Evolutionary conservation across 1,284 basidiomycete species (phyloP), one percentile per base, ranked within the genome.

Genomic region (Coniophora puteana): DNA sequence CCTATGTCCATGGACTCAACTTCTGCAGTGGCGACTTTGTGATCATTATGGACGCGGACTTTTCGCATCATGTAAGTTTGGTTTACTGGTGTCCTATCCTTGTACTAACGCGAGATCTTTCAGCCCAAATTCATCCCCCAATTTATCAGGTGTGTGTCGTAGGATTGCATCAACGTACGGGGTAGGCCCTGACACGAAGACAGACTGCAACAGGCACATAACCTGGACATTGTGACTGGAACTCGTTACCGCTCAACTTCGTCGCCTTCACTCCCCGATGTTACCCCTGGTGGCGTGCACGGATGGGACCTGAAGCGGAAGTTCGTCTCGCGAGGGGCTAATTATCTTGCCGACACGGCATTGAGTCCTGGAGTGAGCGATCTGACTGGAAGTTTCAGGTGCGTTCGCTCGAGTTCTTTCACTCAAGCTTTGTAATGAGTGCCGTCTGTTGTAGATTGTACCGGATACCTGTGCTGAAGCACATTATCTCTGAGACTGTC

Each of bases 11-110:
- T 59, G 92, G 92, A 10, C 71, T 95, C 39, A 83, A 89, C 53
- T 90, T 85, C 59, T 87, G 84, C 56, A 83, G 85, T 0, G 92
- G 92, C n/a, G 89, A 90, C 63, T 95, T 93, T 67, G 89, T 93
- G 25, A 89, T 94, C 57, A 94, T 95, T 62, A 95, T 95, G 92
- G 92, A 95, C 57, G 92, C 92, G 38, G 92, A 95, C 66, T 94
- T 95, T 62, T 93, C 90, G 10, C 92, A 95, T 60, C 92, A 95
- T 57, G 91, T 92, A 63, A 40, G 83, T 65, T 33, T 40, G 34
- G 23, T 11, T 25, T 36, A 5, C 12, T 13, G 17, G 10, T 20
- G 8, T 23, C 29, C 21, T 29, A 17, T 29, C 24, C 18, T 16
- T 16, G 30, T n/a, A 24, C 34, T 43, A 33, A 40, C 39, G 11